Evolutionary conservation across 1,284 basidiomycete species (phyloP), one percentile per base, ranked within the genome.

Genomic region (Cystobasidium sp.): DNA sequence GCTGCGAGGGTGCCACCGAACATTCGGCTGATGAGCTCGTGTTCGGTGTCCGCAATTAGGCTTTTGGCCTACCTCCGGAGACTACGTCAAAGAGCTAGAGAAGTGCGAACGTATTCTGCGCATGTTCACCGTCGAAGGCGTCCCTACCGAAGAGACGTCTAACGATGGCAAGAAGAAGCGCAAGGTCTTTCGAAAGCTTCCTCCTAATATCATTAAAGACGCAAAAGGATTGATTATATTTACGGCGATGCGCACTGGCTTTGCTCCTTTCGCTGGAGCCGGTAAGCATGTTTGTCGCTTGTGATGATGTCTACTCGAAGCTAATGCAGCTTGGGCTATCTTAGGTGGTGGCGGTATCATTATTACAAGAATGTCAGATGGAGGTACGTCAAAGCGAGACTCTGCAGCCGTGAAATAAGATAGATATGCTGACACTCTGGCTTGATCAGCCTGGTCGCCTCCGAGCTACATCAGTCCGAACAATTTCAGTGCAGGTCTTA

Each of bases 241-340:
- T 78, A 85, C 85, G 0, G 81, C 81, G 8, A 85, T 87, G 81
- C 66, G 83, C 9, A 78, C 80, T 9, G 86, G 85, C 0, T 82
- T 87, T 12, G 84, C 85, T 0, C 86, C 86, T 0, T 83, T 87
- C 14, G 85, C 85, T 10, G 86, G 86, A 0, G 84, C 85, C 0
- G 85, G 85, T 47, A 86, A 85, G 66, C 18, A 22, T 20, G 47
- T 52, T 16, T n/a, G n/a, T n/a, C n/a, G n/a, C n/a, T n/a, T n/a
- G n/a, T n/a, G n/a, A n/a, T n/a, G n/a, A n/a, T n/a, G n/a, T n/a
- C n/a, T n/a, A n/a, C n/a, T n/a, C n/a, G n/a, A 39, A 31, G 47
- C 47, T 51, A 20, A 51, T 51, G 47, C 47, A 18, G 6, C 39
- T 24, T 22, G 22, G 22, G 58, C 16, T 10, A n/a, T 22, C 6